A percentile compares a stretch with the other conserved stretches of the same genome.
Conservation (phyloP, 2,329 filamentous ascomycete genomes). For the Alternaria burnsii region DNA sequence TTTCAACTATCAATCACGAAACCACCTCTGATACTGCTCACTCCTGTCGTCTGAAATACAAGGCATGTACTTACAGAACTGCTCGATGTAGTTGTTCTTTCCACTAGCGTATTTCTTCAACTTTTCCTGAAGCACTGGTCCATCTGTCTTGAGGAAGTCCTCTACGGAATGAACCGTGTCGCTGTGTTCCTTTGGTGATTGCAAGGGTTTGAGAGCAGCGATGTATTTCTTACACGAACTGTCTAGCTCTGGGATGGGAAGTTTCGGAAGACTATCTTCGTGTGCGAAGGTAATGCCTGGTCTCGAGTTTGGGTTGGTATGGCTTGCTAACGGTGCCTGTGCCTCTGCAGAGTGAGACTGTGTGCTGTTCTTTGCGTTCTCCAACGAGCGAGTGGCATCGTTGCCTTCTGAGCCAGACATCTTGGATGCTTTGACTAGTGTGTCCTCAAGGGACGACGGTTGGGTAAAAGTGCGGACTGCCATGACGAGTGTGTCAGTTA, state of each 20-base stretch:
- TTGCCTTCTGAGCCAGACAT: conserved; percentile 51
- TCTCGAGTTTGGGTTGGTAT: conserved; percentile 64
- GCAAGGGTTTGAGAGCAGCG: conserved; percentile 79
- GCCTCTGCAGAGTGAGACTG: conserved; percentile 59
- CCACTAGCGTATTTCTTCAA: conserved; percentile 89
- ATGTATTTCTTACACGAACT: conserved; percentile 81
- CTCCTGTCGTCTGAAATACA: not conserved
- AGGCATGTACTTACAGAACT: conserved; percentile 79
- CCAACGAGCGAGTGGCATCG: conserved; percentile 53
- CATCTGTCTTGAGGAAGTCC: conserved; percentile 83
- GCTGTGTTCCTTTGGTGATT: conserved; percentile 79
- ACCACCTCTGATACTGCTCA: not conserved
- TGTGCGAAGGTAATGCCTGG: conserved; percentile 86
- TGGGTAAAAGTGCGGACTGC: conserved; percentile 75
- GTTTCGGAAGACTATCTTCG: conserved; percentile 87
- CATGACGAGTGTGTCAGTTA: conserved; percentile 65
- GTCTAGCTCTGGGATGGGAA: conserved; percentile 91
- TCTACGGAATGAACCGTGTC: conserved; percentile 82
- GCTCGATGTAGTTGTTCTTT: conserved; percentile 96
- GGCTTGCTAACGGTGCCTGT: conserved; percentile 56
- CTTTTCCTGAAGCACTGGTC: conserved; percentile 85
- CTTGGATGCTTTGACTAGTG: conserved; percentile 60
- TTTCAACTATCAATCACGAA: conserved; percentile 14
- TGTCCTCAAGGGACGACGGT: conserved; percentile 76
- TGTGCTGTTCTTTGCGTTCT: conserved; percentile 63